Evolutionary conservation across 2,329 filamentous ascomycete species (phyloP).

Genomic region (Gremmenia infestans): DNA sequence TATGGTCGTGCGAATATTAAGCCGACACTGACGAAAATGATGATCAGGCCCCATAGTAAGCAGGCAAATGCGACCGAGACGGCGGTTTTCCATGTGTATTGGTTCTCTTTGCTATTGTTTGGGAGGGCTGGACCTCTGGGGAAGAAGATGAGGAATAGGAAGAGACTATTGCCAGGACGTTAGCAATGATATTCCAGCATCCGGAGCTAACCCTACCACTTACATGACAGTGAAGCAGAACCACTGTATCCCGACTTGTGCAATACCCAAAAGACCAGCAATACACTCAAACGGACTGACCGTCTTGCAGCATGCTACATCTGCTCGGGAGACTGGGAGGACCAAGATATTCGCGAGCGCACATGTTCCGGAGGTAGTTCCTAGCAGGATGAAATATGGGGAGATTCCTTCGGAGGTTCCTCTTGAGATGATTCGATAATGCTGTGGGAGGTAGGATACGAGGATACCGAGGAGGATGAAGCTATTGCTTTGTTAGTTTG

Average conservation of each 20-base stretch:
- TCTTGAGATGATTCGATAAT: constrained; percentile 81
- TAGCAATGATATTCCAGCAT: not conserved
- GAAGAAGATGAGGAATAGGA: constrained; percentile 95
- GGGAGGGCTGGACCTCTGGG: constrained; percentile 52
- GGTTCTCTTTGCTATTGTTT: constrained; percentile 35
- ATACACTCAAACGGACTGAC: constrained; percentile 78
- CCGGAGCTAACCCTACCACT: constrained; percentile 33
- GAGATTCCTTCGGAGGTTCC: constrained; percentile 91
- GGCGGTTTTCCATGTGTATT: constrained; percentile 72
- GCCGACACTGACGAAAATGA: constrained; percentile 63
- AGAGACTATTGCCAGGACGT: constrained; percentile 51
- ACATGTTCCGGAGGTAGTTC: constrained; percentile 81
- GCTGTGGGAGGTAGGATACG: constrained; percentile 90
- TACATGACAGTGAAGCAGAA: constrained; percentile 89
- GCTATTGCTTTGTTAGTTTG: constrained; percentile 10
- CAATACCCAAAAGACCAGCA: constrained; percentile 80
- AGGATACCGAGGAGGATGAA: constrained; percentile 84
- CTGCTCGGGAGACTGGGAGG: constrained; percentile 73
- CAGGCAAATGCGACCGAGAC: constrained; percentile 68
- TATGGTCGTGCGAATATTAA: constrained; percentile 59
- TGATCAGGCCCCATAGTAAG: constrained; percentile 68
- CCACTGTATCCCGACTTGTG: constrained; percentile 90
- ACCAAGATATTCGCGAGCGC: constrained; percentile 90
- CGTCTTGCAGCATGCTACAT: constrained; percentile 80
- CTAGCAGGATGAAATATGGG: constrained; percentile 91